Percentiles rank a stretch among this genome's conserved stretches.
phyloP scores from a whole-genome alignment of 2,329 filamentous ascomycete species.

The Penicillium sp. region DNA sequence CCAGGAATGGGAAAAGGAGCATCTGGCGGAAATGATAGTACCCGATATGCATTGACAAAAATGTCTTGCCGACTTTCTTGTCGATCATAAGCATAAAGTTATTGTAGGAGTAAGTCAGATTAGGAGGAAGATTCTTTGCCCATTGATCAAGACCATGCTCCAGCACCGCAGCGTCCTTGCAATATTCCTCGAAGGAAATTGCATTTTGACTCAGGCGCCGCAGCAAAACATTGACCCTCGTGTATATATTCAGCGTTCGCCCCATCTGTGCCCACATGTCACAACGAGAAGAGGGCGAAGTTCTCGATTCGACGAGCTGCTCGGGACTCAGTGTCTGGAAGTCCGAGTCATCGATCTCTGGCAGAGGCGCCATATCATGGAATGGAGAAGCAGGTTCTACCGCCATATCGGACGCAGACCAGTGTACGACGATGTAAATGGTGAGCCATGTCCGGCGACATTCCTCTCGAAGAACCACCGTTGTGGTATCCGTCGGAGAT shows the following conservation, averaged over 20 bases:
- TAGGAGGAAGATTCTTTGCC: background rate
- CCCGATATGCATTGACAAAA: background rate
- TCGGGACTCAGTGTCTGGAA: background rate
- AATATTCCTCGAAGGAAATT: background rate
- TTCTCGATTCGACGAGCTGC: background rate
- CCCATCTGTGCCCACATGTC: background rate
- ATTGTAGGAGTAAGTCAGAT: background rate
- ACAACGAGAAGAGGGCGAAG: background rate
- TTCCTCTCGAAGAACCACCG: background rate
- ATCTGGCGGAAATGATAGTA: background rate
- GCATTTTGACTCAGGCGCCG: background rate
- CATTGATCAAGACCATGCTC: background rate
- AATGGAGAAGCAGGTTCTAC: background rate
- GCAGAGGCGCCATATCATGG: background rate
- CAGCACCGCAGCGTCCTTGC: background rate
- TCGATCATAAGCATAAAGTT: constrained; percentile 1
- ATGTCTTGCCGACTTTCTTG: background rate
- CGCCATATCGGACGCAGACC: background rate
- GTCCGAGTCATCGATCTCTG: background rate
- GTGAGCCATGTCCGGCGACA: background rate
- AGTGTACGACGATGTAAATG: background rate
- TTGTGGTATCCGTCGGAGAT: background rate
- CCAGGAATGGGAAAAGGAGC: background rate
- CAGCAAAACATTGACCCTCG: background rate
- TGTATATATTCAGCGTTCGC: background rate